These are phyloP conservation scores for Kluyveromyces marxianus DNA, from an alignment of 1,139 yeast species.

Conservation along the genomic window DNA sequence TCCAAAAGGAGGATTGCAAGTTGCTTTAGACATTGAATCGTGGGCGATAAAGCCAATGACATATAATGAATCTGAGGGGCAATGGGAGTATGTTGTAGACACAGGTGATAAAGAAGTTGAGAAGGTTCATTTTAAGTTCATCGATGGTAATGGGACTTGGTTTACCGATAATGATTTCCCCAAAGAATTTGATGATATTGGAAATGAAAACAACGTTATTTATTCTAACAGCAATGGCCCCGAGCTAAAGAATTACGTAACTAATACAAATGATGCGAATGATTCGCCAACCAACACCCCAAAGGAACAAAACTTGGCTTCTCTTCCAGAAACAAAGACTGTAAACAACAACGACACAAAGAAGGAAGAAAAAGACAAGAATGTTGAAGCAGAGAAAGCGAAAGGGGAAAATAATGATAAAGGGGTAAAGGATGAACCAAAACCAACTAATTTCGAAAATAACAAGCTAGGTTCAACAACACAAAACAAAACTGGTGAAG, in stretches of 20 bases:
- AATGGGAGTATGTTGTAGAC: conserved; percentile 21
- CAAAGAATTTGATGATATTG: conserved; percentile 43
- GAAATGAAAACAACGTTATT: conserved; percentile 51
- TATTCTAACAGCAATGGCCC: conserved; percentile 5
- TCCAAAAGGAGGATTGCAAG: conserved; percentile 12
- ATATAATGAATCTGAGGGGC: conserved; percentile 5
- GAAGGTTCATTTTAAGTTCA: conserved; percentile 26
- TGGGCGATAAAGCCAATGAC: conserved; percentile 26
- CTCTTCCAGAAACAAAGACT: neutral
- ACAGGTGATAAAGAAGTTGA: conserved; percentile 8
- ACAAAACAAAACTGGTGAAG: neutral
- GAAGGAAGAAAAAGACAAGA: neutral
- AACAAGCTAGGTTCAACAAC: no score
- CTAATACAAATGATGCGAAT: conserved; percentile 9
- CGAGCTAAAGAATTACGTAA: conserved; percentile 4
- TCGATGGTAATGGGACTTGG: conserved; percentile 47
- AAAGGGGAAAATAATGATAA: no score
- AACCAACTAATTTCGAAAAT: no score
- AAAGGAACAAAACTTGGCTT: neutral
- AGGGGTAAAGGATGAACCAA: no score
- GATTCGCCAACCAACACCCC: conserved; percentile 11
- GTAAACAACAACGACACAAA: neutral
- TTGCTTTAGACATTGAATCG: conserved; percentile 26
- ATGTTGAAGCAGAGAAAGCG: neutral
- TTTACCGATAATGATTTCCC: conserved; percentile 39